Evolutionary conservation across 306 rosid genomes (phyloP).

Genomic region (Casuarina cunninghamiana): DNA sequence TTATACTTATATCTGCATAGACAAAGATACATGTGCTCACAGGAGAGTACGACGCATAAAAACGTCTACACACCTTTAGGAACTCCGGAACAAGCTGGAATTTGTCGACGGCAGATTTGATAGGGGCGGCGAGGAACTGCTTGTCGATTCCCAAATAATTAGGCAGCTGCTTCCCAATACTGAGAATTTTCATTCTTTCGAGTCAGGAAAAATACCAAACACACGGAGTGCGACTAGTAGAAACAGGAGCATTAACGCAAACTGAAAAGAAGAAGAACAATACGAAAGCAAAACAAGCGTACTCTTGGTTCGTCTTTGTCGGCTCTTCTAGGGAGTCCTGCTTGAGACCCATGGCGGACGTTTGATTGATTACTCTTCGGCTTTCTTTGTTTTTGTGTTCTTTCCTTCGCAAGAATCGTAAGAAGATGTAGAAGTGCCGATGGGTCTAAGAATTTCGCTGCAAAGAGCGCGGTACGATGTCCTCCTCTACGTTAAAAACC

Average conservation of each 20-base stretch:
- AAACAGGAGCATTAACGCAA: background rate
- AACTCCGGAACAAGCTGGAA: conserved; percentile 86
- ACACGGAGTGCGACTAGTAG: background rate
- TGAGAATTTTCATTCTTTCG: background rate
- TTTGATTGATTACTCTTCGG: background rate
- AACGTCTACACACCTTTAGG: conserved; percentile 52
- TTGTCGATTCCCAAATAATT: conserved; percentile 44
- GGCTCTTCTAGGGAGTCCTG: conserved; percentile 23
- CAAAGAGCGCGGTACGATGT: background rate
- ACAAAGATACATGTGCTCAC: background rate
- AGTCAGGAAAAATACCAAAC: background rate
- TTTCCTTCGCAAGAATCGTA: background rate
- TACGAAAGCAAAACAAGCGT: background rate
- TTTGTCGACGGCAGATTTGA: conserved; percentile 80
- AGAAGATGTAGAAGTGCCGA: background rate
- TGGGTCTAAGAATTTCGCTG: background rate
- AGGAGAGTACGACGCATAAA: background rate
- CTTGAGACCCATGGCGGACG: conserved; percentile 24
- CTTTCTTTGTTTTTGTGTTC: background rate
- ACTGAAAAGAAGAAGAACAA: background rate
- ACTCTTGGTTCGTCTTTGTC: conserved; percentile 17
- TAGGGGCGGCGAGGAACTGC: conserved; percentile 66
- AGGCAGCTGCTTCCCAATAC: conserved; percentile 25
- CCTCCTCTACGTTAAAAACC: background rate
- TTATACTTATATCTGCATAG: background rate